Percentiles rank a stretch among this genome's conserved stretches.
Conservation (phyloP, 495 filamentous ascomycete genomes). For the Chaetomium fimeti region DNA sequence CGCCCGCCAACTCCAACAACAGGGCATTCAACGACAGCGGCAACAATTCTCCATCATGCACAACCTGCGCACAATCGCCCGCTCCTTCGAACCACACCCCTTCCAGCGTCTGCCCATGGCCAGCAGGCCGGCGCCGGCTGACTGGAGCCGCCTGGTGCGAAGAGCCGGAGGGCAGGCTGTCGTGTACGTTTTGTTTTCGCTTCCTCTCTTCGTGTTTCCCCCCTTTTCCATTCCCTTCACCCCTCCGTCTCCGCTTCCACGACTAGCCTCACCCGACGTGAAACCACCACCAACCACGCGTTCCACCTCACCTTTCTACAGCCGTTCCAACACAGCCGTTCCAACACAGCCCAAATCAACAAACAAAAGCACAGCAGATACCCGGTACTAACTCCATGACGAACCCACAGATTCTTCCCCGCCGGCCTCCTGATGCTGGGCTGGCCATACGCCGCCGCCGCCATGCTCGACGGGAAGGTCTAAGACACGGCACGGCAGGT, state of each 20-base stretch:
- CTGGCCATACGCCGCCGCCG: background rate
- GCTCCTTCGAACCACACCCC: slow-evolving; percentile 37
- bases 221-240: background rate
- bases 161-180: slow-evolving; percentile 16
- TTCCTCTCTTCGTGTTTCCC: background rate
- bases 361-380: background rate
- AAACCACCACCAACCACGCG: background rate
- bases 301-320: no score
- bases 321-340: no score
- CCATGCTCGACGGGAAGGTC: background rate
- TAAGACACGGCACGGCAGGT: background rate
- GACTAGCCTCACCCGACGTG: no score
- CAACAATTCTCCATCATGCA: slow-evolving; percentile 30
- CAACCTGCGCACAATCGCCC: slow-evolving; percentile 32
- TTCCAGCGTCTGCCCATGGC: slow-evolving; percentile 36
- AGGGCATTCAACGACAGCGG: slow-evolving; percentile 18
- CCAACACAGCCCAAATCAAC: background rate
- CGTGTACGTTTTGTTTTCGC: slow-evolving; percentile 26
- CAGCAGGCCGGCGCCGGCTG: slow-evolving; percentile 23
- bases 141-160: slow-evolving; percentile 31
- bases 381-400: background rate
- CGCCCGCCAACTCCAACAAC: slow-evolving; percentile 8
- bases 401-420: background rate
- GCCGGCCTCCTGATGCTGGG: background rate
- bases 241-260: no score